These are phyloP conservation scores for Lodderomyces beijingensis DNA, from an alignment of 1,139 yeast species.

Conservation along the genomic window DNA sequence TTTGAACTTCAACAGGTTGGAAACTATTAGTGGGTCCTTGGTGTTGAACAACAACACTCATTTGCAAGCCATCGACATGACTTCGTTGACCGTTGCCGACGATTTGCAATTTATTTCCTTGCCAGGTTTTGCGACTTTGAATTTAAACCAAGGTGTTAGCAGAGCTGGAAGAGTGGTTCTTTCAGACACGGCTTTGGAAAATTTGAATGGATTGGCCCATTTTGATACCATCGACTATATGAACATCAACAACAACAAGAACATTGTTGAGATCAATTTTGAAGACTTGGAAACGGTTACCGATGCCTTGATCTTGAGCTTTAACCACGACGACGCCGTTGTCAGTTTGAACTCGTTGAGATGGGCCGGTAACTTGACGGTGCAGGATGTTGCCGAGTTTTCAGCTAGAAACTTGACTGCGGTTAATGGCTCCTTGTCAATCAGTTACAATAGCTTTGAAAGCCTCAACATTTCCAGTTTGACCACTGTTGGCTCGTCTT, in stretches of 20 bases:
- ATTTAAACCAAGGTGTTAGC: slow-evolving; percentile 35
- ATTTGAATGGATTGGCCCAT: slow-evolving; percentile 34
- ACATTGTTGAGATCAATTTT: slow-evolving; percentile 36
- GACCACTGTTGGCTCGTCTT: slow-evolving; percentile 36
- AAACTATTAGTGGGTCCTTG: slow-evolving; percentile 35
- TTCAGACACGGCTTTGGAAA: slow-evolving; percentile 42
- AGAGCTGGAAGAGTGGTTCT: slow-evolving; percentile 31
- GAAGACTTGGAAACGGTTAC: slow-evolving; percentile 30
- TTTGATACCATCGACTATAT: slow-evolving; percentile 31
- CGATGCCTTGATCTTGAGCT: slow-evolving; percentile 36
- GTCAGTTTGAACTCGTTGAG: slow-evolving; percentile 33
- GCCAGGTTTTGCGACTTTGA: slow-evolving; percentile 39
- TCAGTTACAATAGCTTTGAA: slow-evolving; percentile 41
- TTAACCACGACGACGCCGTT: slow-evolving; percentile 41
- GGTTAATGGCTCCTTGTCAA: slow-evolving; percentile 39
- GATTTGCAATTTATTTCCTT: slow-evolving; percentile 37
- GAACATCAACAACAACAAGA: slow-evolving; percentile 45
- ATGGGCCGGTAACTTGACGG: slow-evolving; percentile 44
- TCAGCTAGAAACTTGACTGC: slow-evolving; percentile 31
- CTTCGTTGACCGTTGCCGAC: slow-evolving; percentile 27
- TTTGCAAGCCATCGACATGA: slow-evolving; percentile 36
- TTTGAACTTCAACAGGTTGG: slow-evolving; percentile 29
- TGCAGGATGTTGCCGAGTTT: slow-evolving; percentile 37
- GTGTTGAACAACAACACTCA: slow-evolving; percentile 37
- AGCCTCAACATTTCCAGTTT: slow-evolving; percentile 27